These are phyloP conservation scores for Aspergillus pseudoglaucus DNA, from an alignment of 2,329 filamentous ascomycete genomes.

Conservation along the genomic window DNA sequence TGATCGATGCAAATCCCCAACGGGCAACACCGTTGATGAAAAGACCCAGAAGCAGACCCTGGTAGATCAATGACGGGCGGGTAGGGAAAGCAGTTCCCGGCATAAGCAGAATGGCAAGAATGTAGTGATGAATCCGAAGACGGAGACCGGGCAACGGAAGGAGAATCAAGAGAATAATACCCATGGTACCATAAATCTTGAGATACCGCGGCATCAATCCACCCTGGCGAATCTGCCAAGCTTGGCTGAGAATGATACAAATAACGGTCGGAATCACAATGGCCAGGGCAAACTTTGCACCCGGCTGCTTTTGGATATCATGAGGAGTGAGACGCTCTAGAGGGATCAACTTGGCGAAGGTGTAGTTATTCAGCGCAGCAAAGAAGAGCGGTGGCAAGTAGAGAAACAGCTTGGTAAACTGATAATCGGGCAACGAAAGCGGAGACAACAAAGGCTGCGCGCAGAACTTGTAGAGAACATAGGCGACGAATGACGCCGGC, in stretches of 20 bases:
- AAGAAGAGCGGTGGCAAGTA: constrained; percentile 91
- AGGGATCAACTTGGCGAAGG: constrained; percentile 78
- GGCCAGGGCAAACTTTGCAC: constrained; percentile 74
- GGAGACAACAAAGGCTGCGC: constrained; percentile 64
- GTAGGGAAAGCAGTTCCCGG: constrained; percentile 87
- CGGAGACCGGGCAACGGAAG: constrained; percentile 68
- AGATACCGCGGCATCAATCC: constrained; percentile 73
- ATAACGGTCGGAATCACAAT: constrained; percentile 68
- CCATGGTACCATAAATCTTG: constrained; percentile 66
- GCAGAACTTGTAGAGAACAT: constrained; percentile 81
- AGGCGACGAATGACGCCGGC: constrained; percentile 79
- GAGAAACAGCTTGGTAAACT: constrained; percentile 81
- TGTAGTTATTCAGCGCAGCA: constrained; percentile 88
- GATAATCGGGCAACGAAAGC: constrained; percentile 55
- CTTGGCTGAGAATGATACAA: constrained; percentile 64
- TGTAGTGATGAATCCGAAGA: constrained; percentile 91
- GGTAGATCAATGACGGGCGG: constrained; percentile 74
- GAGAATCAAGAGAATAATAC: constrained; percentile 60
- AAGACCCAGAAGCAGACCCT: constrained; percentile 80
- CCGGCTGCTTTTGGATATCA: constrained; percentile 82
- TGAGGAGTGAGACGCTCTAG: constrained; percentile 87
- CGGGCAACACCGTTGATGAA: constrained; percentile 91
- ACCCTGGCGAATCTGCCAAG: constrained; percentile 80
- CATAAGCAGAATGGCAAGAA: constrained; percentile 76
- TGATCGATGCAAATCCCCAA: constrained; percentile 86